Evolutionary conservation across 2,329 filamentous ascomycete genomes (phyloP).

Genomic region (Colletotrichum liaoningense): DNA sequence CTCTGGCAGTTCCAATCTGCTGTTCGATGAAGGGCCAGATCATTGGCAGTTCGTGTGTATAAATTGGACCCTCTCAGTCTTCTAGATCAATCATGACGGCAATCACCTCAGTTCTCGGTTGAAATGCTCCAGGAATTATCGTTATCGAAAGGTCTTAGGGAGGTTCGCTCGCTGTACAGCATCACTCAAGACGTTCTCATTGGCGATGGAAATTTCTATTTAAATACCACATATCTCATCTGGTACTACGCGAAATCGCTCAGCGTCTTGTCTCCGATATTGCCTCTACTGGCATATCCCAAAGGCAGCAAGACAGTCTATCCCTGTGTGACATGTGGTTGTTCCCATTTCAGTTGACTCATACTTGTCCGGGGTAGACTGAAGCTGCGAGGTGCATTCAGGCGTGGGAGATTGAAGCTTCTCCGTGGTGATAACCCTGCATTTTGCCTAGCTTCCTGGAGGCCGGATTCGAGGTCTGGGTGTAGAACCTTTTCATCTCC

Average conservation of each 20-base stretch:
- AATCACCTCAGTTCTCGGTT: too few species aligned
- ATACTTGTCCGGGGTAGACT: constrained; percentile 10
- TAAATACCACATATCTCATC: background rate
- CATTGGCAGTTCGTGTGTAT: too few species aligned
- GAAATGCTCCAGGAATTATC: too few species aligned
- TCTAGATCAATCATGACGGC: too few species aligned
- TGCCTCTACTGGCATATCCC: background rate
- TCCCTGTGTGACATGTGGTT: background rate
- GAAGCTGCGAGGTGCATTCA: background rate
- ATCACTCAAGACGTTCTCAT: too few species aligned
- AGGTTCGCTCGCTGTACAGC: too few species aligned
- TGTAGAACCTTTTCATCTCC: constrained; percentile 13
- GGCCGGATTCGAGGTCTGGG: constrained; percentile 21
- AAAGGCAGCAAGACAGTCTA: background rate
- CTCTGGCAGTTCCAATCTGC: too few species aligned
- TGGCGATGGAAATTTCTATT: too few species aligned
- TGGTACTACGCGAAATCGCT: background rate
- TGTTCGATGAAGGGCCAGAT: too few species aligned
- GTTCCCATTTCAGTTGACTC: constrained; percentile 19
- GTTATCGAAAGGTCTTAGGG: too few species aligned
- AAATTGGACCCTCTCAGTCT: too few species aligned
- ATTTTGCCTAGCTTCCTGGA: constrained; percentile 4
- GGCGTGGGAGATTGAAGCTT: constrained; percentile 17
- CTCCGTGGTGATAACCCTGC: background rate
- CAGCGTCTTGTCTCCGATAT: background rate